Conservation (phyloP, 768 basidiomycete genomes). For the Leccinum sublutescens region DNA sequence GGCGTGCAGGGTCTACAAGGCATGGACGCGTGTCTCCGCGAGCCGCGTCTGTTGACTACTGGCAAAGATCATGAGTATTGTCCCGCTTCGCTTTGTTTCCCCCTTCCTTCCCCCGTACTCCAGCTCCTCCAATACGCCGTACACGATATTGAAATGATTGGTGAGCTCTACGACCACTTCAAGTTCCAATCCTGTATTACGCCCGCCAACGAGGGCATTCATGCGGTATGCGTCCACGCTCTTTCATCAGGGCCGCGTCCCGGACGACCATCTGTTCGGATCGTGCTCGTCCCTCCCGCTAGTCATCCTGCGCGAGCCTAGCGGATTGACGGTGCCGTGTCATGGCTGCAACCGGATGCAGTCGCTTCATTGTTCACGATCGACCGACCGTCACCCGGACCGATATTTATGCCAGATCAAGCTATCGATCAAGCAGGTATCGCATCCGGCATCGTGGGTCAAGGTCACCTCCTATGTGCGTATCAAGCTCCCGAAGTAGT, state of each 20-base stretch:
- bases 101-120: background rate
- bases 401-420: constrained; percentile 32
- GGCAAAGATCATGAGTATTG: constrained; percentile 35
- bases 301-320: constrained; percentile 27
- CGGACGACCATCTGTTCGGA: constrained; percentile 26
- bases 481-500: background rate
- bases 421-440: constrained; percentile 24
- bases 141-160: constrained; percentile 41
- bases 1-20: constrained; percentile 37
- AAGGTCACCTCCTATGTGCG: constrained; percentile 16
- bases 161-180: constrained; percentile 36
- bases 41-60: constrained; percentile 22
- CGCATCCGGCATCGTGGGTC: constrained; percentile 24
- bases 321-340: constrained; percentile 24
- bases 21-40: constrained; percentile 34
- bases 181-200: constrained; percentile 24
- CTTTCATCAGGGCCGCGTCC: constrained; percentile 28
- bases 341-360: constrained; percentile 28
- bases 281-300: constrained; percentile 25
- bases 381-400: constrained; percentile 19
- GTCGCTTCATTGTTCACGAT: constrained; percentile 29
- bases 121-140: constrained; percentile 42
- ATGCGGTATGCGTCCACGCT: constrained; percentile 31
- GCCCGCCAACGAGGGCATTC: constrained; percentile 9
- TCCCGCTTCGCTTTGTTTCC: background rate